A percentile compares a stretch with the other conserved stretches of the same genome.
Evolutionary conservation across 192 early-diverging fungal species (phyloP).

Genomic region (Backusella psychrophila): DNA sequence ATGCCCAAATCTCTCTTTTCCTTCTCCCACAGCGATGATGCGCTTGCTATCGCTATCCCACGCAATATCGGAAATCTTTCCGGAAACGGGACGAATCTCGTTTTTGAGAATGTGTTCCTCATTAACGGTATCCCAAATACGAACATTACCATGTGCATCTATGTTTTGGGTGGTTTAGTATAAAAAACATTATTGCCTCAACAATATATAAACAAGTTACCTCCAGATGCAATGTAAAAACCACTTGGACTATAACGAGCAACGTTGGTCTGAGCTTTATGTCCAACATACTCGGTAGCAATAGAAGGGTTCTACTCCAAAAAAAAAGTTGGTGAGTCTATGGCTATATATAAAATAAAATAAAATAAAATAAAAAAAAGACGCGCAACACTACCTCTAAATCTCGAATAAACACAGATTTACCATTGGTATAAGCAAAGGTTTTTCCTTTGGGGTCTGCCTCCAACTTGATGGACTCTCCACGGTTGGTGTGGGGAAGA

Average conservation of each 20-base stretch:
- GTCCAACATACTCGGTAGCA: conserved; percentile 82
- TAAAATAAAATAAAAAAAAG: too few species aligned
- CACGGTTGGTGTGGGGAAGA: conserved; percentile 75
- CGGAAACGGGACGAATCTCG: conserved; percentile 74
- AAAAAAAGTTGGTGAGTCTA: background rate
- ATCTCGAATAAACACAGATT: conserved; percentile 82
- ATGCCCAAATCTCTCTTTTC: conserved; percentile 88
- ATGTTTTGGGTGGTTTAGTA: background rate
- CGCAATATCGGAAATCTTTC: conserved; percentile 81
- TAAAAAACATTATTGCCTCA: background rate
- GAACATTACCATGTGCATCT: conserved; percentile 85
- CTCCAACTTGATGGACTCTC: conserved; percentile 78
- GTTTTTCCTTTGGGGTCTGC: conserved; percentile 79
- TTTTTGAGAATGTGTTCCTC: conserved; percentile 83
- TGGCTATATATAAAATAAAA: background rate
- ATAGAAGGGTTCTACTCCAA: conserved; percentile 65
- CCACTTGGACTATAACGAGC: conserved; percentile 91
- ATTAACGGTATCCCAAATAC: conserved; percentile 90
- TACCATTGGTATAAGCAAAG: conserved; percentile 90
- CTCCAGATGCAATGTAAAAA: conserved; percentile 95
- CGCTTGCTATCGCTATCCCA: conserved; percentile 98
- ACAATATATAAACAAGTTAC: conserved; percentile 38
- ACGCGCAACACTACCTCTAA: conserved; percentile 54
- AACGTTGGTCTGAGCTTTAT: conserved; percentile 74
- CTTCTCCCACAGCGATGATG: conserved; percentile 95